Evolutionary conservation across 202 grass and related monocot species (phyloP).

Genomic region (Zizania palustris): DNA sequence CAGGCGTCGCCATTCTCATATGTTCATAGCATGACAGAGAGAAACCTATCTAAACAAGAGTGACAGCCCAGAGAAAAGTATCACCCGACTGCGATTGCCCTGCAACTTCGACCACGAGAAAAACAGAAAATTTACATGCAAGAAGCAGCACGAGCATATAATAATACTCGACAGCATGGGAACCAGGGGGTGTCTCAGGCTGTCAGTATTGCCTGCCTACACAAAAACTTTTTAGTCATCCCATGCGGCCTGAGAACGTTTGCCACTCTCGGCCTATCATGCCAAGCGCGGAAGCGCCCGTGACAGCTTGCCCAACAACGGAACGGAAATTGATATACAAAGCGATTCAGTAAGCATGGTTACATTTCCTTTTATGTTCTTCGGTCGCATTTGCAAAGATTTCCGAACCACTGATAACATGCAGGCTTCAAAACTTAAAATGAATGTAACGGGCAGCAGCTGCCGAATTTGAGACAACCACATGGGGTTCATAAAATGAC

Average conservation of each 20-base stretch:
- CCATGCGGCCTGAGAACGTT: not conserved
- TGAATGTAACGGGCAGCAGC: no score
- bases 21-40: not conserved
- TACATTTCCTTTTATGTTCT: not conserved
- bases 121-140: slow-evolving; percentile 23
- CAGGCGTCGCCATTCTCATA: not conserved
- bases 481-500: no score
- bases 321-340: not conserved
- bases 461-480: no score
- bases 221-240: not conserved
- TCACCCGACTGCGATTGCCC: slow-evolving; percentile 6
- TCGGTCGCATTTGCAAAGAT: not conserved
- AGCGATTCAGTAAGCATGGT: not conserved
- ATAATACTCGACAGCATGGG: not conserved
- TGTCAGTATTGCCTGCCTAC: no score
- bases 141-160: not conserved
- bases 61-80: not conserved
- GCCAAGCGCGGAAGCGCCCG: not conserved
- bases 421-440: no score
- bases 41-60: not conserved
- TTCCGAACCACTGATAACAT: not conserved
- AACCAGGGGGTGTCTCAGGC: not conserved
- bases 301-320: not conserved
- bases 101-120: not conserved
- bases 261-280: slow-evolving; percentile 11